Evolutionary conservation across 768 basidiomycete genomes (phyloP), one percentile per base, ranked within the genome.

Genomic region (Kwoniella pini): DNA sequence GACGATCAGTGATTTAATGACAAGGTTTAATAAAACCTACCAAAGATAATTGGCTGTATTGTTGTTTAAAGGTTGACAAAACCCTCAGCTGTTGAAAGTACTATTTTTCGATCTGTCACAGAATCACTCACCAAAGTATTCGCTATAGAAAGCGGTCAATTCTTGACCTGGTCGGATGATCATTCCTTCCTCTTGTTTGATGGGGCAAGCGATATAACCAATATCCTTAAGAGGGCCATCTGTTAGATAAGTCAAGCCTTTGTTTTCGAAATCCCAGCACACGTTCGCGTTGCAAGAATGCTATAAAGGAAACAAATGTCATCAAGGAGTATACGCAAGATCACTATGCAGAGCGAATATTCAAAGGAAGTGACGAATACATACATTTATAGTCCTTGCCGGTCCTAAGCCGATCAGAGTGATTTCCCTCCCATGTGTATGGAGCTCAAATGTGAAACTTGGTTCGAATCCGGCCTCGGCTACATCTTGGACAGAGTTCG

Each of bases 271-370:
- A 13, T 39, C 21, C 52, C 52, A 54, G 27, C 42, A 39, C n/a
- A 54, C 52, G 17, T 54, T 54, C 4, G 55, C 44, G 6, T 46
- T 22, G 55, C 55, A 57, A 21, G 44, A 48, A n/a, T 48, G 55
- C 55, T 57, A 26, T n/a, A 21, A 26, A 28, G 21, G 15, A 43
- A n/a, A n/a, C n/a, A n/a, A n/a, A n/a, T n/a, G n/a, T n/a, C n/a
- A n/a, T n/a, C n/a, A n/a, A n/a, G n/a, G n/a, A n/a, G n/a, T n/a
- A n/a, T n/a, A n/a, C n/a, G n/a, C n/a, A n/a, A n/a, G n/a, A n/a
- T n/a, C 12, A 1, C n/a, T n/a, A n/a, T n/a, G n/a, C n/a, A n/a
- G n/a, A 36, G 13, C 11, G 26, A 11, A 53, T 21, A 17, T 7
- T 24, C 13, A 13, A 40, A 9, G 22, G 24, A 4, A 40, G n/a